Conservation (phyloP, 495 filamentous ascomycete genomes). For the Penicillium longicatenatum region DNA sequence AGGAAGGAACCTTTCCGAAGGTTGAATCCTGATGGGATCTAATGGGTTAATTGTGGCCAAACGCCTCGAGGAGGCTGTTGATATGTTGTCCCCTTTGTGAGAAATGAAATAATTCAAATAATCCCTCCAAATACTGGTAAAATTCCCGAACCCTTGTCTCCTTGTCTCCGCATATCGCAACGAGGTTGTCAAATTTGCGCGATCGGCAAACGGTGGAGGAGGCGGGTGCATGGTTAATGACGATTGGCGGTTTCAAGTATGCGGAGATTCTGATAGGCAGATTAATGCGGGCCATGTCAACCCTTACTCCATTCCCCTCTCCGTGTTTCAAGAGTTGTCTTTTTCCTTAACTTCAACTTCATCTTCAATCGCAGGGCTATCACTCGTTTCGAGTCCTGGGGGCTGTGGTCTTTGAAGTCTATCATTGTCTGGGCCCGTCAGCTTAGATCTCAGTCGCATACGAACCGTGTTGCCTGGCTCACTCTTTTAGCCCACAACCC, state of each 20-base stretch:
- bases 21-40: constrained; percentile 24
- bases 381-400: constrained; percentile 9
- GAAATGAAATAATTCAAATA: constrained; percentile 22
- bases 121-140: neutral
- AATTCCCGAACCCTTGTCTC: neutral
- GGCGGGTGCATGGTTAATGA: constrained; percentile 19
- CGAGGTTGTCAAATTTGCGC: constrained; percentile 7
- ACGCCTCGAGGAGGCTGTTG: constrained; percentile 32
- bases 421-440: neutral
- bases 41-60: constrained; percentile 27
- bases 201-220: constrained; percentile 34
- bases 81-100: constrained; percentile 36
- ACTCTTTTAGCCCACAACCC: constrained; percentile 8
- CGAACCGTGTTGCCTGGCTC: constrained; percentile 2
- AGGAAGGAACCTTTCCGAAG: constrained; percentile 1
- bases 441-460: neutral
- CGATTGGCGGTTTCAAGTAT: constrained; percentile 27
- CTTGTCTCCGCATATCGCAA: neutral
- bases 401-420: neutral
- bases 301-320: constrained; percentile 21
- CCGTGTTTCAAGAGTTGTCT: constrained; percentile 24
- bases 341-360: constrained; percentile 2
- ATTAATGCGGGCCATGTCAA: constrained; percentile 16
- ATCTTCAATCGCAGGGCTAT: constrained; percentile 1
- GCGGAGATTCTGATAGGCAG: constrained; percentile 26